Conservation (phyloP, 2,329 filamentous ascomycete species). For the Harringtonia aguacate region DNA sequence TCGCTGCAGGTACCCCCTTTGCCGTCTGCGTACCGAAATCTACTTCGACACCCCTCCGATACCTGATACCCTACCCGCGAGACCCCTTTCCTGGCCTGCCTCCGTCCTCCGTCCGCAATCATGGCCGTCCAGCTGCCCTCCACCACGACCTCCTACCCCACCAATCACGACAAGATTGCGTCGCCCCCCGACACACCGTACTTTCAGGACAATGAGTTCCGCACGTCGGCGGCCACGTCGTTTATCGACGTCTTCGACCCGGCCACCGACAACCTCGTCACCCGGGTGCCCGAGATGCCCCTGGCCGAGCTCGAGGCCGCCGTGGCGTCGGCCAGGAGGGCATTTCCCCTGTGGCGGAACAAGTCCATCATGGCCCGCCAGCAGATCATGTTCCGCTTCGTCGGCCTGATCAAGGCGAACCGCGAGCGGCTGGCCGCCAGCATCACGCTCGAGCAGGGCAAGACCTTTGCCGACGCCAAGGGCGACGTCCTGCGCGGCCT, state of each 20-base stretch:
- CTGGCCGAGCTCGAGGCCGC: conserved; percentile 66
- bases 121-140: neutral
- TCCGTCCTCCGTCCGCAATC: neutral
- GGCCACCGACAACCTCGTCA: conserved; percentile 75
- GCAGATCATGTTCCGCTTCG: conserved; percentile 81
- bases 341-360: conserved; percentile 61
- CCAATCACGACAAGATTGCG: conserved; percentile 59
- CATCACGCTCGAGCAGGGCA: conserved; percentile 80
- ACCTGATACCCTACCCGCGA: too few species aligned
- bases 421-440: conserved; percentile 75
- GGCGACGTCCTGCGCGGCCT: conserved; percentile 73
- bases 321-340: conserved; percentile 64
- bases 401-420: conserved; percentile 67
- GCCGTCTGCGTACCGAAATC: too few species aligned
- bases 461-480: conserved; percentile 73
- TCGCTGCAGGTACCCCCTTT: too few species aligned
- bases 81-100: too few species aligned
- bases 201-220: conserved; percentile 72
- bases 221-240: conserved; percentile 52
- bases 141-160: conserved; percentile 46
- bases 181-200: conserved; percentile 62
- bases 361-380: conserved; percentile 64
- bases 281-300: conserved; percentile 76
- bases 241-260: conserved; percentile 75
- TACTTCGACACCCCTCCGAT: too few species aligned